Percentiles rank a stretch among this genome's conserved stretches.
Conservation (phyloP, 371 early-diverging fungal genomes). For the Smittium culicis region DNA sequence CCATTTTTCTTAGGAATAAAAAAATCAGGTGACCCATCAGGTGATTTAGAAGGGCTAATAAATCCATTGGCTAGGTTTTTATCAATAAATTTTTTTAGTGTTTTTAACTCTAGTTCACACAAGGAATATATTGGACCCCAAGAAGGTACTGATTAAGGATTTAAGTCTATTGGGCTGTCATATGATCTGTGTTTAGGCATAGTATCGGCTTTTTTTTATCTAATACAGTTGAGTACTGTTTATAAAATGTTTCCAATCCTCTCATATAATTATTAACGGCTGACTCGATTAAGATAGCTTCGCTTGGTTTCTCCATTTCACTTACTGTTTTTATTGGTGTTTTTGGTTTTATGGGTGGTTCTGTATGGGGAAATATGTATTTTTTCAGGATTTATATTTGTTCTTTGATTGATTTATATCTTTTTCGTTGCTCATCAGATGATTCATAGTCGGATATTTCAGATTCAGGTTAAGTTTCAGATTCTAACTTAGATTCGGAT, state of each 20-base stretch:
- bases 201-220: not conserved
- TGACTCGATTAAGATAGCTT: too few species aligned
- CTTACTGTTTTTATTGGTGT: not conserved
- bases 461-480: not conserved
- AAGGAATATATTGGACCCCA: not conserved
- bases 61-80: not conserved
- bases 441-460: not conserved
- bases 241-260: too few species aligned
- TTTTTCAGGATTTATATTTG: not conserved
- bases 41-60: not conserved
- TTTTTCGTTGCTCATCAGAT: too few species aligned
- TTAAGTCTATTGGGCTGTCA: not conserved
- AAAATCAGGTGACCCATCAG: not conserved
- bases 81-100: not conserved
- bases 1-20: not conserved
- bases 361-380: not conserved
- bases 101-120: not conserved
- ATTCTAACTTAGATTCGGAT: not conserved
- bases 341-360: not conserved
- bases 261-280: too few species aligned
- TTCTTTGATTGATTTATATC: too few species aligned
- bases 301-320: not conserved
- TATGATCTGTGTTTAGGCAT: not conserved
- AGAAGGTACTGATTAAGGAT: not conserved
- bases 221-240: not conserved